phyloP scores from a whole-genome alignment of 1,139 yeast species.

The Sugiyamaella sp. region DNA sequence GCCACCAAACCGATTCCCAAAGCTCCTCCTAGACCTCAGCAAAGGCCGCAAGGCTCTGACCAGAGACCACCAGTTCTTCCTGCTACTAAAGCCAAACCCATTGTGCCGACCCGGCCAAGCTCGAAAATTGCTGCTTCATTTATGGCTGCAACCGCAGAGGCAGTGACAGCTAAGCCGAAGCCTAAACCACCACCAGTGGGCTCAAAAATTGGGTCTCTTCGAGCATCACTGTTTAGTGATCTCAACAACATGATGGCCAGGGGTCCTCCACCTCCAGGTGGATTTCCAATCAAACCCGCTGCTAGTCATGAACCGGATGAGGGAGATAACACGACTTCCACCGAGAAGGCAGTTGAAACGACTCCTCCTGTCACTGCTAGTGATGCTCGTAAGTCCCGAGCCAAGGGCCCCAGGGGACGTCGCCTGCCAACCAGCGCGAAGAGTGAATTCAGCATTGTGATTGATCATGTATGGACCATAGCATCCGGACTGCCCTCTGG shows the following conservation, averaged over 20 bases:
- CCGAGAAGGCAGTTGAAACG: conserved; percentile 11
- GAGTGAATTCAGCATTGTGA: conserved; percentile 31
- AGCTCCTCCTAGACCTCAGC: conserved; percentile 11
- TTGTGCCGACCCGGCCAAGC: conserved; percentile 27
- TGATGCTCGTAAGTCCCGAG: conserved; percentile 55
- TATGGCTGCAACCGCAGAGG: conserved; percentile 23
- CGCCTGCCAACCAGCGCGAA: conserved; percentile 61
- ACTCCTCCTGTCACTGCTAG: conserved; percentile 30
- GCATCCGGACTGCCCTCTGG: no score
- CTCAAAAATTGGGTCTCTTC: conserved; percentile 39
- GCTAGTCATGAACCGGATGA: conserved; percentile 23
- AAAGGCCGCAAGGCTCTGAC: conserved; percentile 7
- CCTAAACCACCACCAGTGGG: conserved; percentile 32
- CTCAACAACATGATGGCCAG: conserved; percentile 39
- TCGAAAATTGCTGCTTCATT: conserved; percentile 21
- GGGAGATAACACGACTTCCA: conserved; percentile 25
- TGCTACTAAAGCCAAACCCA: conserved; percentile 25
- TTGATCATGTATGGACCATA: conserved; percentile 35
- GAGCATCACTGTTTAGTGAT: conserved; percentile 42
- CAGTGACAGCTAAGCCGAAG: conserved; percentile 30
- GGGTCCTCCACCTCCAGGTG: conserved; percentile 41
- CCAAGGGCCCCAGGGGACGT: conserved; percentile 78
- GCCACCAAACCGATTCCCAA: neutral
- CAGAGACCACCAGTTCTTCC: neutral
- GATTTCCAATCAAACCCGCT: conserved; percentile 30